Evolutionary conservation across 2,329 filamentous ascomycete genomes (phyloP), one percentile per base, ranked within the genome.

Genomic region (Paraconiothyrium sp.): DNA sequence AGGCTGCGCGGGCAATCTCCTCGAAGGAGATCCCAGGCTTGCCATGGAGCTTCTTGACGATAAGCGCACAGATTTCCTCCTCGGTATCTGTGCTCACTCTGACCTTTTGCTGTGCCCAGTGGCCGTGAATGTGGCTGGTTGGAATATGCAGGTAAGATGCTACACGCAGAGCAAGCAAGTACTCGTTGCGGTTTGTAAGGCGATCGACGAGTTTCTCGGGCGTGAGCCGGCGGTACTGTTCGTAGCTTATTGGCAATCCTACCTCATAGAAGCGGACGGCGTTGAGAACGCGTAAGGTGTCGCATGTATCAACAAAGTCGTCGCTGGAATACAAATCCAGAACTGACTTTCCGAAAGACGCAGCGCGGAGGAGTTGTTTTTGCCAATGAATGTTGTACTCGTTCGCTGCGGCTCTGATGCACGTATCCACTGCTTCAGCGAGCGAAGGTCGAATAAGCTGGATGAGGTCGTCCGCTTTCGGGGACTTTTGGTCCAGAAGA

Each of bases 271-370:
- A 96, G 55, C 95, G 89, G 13, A 94, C 91, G 7, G 94, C 94
- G 71, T 97, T 98, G 51, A 99, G 84, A 0, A 99, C 94, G 16
- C 95, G 90, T 16, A 99, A 82, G 0, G 90, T 95, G 78, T 99
- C 94, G 69, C 93, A 97, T 90, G 97, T 98, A 65, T 98, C 94
- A 57, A 99, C 95, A 79, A 98, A 99, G 67, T 99, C 94, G 73
- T 99, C 95, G 74, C 94, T 97, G 78, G 95, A 97, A 80, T 98
- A 99, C 13, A 98, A 89, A 72, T 98, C 95, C 3, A 99, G 85
- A 0, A 98, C 95, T 0, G 95, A 98, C 78, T 99, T 99, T 63
- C 95, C 95, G 76, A 97, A 98, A 0, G 94, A 98, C 0, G 95
- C 95, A 6, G 95, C 95, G 76, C 96, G 96, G n/a, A 99, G 84